Percentiles rank a stretch among this genome's conserved stretches.
Evolutionary conservation across 176 grass and related monocot genomes (phyloP).

Genomic region (Alopecurus myosuroides): DNA sequence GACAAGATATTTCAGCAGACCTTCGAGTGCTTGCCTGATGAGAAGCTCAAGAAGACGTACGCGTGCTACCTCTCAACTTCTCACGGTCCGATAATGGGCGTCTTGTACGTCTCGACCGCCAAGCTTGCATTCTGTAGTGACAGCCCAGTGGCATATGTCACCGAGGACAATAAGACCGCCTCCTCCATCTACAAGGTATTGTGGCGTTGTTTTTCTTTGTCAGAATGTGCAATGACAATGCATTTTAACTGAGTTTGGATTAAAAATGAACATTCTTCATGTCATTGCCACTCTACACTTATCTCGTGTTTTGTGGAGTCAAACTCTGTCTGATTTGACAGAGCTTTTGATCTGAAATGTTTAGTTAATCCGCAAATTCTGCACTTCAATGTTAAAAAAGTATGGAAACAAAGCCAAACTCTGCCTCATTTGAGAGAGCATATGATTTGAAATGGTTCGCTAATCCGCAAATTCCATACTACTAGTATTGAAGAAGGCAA

Average conservation of each 20-base stretch:
- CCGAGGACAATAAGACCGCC: slow-evolving; percentile 24
- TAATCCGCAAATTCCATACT: background rate
- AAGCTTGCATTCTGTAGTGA: slow-evolving; percentile 52
- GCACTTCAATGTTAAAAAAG: background rate
- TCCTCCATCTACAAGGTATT: slow-evolving; percentile 42
- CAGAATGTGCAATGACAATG: background rate
- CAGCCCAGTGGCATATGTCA: slow-evolving; percentile 45
- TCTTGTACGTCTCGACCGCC: slow-evolving; percentile 34
- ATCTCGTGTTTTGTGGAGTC: background rate
- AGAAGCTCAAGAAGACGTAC: slow-evolving; percentile 47
- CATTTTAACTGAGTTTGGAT: background rate
- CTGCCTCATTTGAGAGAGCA: background rate
- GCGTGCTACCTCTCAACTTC: slow-evolving; percentile 46
- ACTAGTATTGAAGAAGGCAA: background rate
- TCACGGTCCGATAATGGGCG: slow-evolving; percentile 43
- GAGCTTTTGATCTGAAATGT: background rate
- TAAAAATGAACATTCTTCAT: background rate
- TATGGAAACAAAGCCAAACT: background rate
- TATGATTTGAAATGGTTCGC: background rate
- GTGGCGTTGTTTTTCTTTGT: background rate
- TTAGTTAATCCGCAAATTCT: too few relatives aligned
- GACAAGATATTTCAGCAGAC: slow-evolving; percentile 52
- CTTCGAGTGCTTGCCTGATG: slow-evolving; percentile 35
- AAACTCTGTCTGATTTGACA: background rate
- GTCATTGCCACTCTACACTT: background rate